Evolutionary conservation across 2,329 filamentous ascomycete species (phyloP).

Genomic region (Colletotrichum sp.): DNA sequence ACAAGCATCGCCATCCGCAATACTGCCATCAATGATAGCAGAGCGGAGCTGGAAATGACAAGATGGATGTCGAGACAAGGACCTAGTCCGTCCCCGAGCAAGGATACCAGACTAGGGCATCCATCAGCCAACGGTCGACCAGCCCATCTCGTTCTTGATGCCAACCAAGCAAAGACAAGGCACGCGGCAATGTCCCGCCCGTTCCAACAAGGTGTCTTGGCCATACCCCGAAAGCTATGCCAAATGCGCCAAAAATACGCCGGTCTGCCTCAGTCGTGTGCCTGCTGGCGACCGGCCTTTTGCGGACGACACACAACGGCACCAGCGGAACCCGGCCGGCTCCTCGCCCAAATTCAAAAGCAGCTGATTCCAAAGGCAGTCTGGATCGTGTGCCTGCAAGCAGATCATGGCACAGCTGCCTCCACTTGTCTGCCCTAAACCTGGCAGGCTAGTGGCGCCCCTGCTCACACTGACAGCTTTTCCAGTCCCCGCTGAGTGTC

Average conservation of each 20-base stretch:
- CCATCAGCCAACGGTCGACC: not conserved
- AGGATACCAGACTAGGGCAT: not conserved
- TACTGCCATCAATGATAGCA: not conserved
- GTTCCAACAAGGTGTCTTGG: not conserved
- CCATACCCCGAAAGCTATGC: not conserved
- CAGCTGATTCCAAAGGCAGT: constrained; percentile 4
- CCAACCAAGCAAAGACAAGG: not conserved
- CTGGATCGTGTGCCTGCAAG: constrained; percentile 1
- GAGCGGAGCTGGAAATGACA: not conserved
- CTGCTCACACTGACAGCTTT: not conserved
- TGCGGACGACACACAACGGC: not conserved
- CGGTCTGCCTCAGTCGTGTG: not conserved
- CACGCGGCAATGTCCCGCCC: not conserved
- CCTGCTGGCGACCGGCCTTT: not conserved
- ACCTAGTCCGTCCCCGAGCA: not conserved
- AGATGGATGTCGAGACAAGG: not conserved
- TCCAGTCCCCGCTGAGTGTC: constrained; percentile 6
- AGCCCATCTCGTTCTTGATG: not conserved
- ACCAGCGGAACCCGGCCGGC: not conserved
- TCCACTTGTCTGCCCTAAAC: not conserved
- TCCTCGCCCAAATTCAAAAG: constrained; percentile 6
- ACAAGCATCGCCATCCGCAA: not conserved
- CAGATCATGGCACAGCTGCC: not conserved
- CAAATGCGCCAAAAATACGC: not conserved
- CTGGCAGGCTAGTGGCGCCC: not conserved